phyloP scores from a whole-genome alignment of 306 rosid species.

The Glycine latifolia region DNA sequence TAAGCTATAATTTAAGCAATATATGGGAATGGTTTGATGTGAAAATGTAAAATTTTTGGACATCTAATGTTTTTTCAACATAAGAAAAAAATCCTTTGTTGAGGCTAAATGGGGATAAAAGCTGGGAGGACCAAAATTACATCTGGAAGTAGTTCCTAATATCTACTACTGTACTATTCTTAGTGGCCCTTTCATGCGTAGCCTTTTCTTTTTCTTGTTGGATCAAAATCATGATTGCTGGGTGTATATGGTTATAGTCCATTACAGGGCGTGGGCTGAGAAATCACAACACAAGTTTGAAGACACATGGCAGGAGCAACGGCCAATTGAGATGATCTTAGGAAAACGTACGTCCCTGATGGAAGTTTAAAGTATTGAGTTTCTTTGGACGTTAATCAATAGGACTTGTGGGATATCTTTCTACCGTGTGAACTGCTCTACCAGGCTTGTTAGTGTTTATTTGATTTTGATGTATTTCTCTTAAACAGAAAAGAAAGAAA shows the following conservation, averaged over 20 bases:
- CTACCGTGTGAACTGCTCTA: background rate
- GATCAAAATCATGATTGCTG: slow-evolving; percentile 25
- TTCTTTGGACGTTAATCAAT: slow-evolving; percentile 25
- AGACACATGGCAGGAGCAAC: slow-evolving; percentile 91
- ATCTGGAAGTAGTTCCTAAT: background rate
- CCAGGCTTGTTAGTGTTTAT: background rate
- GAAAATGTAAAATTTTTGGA: slow-evolving; percentile 8
- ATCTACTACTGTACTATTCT: slow-evolving; percentile 11
- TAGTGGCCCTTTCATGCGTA: slow-evolving; percentile 24
- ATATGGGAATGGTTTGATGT: background rate
- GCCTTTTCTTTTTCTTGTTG: slow-evolving; percentile 24
- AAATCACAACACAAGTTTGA: slow-evolving; percentile 89
- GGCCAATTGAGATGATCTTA: slow-evolving; percentile 75
- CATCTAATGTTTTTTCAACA: slow-evolving; percentile 24
- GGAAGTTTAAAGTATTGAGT: slow-evolving; percentile 14
- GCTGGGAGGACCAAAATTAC: background rate
- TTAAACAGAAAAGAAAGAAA: slow-evolving; percentile 87
- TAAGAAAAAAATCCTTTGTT: slow-evolving; percentile 1
- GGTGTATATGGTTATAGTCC: slow-evolving; percentile 61
- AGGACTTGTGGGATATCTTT: background rate
- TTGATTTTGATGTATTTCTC: slow-evolving; percentile 37
- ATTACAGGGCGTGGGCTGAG: slow-evolving; percentile 93
- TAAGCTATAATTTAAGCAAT: background rate
- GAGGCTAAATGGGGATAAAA: background rate
- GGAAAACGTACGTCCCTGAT: slow-evolving; percentile 74